These are phyloP conservation scores for Suhomyces panamericanus DNA, from an alignment of 1,139 yeast species.

Conservation along the genomic window DNA sequence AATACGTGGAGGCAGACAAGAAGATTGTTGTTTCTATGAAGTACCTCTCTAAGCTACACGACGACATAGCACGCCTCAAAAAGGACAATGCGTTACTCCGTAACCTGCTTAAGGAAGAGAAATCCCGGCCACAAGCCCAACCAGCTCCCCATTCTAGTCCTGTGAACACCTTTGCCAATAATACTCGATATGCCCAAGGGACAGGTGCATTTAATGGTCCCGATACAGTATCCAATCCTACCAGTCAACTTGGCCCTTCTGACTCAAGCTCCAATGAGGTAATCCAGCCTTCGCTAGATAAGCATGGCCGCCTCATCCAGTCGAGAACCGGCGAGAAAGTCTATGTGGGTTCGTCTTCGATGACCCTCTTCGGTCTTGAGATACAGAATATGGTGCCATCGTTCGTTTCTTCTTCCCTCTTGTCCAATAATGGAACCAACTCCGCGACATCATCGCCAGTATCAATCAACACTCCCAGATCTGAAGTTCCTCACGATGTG, in stretches of 20 bases:
- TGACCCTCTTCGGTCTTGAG: conserved; percentile 77
- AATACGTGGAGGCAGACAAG: conserved; percentile 75
- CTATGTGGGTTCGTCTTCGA: conserved; percentile 77
- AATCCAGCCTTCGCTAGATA: conserved; percentile 66
- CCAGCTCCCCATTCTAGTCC: background rate
- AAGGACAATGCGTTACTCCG: conserved; percentile 58
- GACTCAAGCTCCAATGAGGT: conserved; percentile 35
- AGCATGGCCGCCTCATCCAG: conserved; percentile 67
- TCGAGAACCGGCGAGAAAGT: conserved; percentile 73
- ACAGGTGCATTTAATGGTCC: background rate
- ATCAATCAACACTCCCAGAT: conserved; percentile 11
- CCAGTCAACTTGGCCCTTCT: background rate
- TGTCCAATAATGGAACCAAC: conserved; percentile 14
- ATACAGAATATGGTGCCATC: conserved; percentile 61
- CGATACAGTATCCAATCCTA: background rate
- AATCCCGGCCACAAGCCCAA: conserved; percentile 13
- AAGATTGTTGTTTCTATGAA: conserved; percentile 77
- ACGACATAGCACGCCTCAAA: conserved; percentile 55
- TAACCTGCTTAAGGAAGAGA: conserved; percentile 39
- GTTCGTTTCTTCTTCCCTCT: conserved; percentile 21
- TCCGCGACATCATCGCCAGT: conserved; percentile 15
- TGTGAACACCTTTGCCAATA: conserved; percentile 5
- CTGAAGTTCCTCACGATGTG: conserved; percentile 3
- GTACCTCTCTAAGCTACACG: conserved; percentile 67
- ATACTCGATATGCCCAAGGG: conserved; percentile 3